Evolutionary conservation across 352 stramenopile species (phyloP), one percentile per base, ranked within the genome.

Genomic region (Stramenopiles sp.): DNA sequence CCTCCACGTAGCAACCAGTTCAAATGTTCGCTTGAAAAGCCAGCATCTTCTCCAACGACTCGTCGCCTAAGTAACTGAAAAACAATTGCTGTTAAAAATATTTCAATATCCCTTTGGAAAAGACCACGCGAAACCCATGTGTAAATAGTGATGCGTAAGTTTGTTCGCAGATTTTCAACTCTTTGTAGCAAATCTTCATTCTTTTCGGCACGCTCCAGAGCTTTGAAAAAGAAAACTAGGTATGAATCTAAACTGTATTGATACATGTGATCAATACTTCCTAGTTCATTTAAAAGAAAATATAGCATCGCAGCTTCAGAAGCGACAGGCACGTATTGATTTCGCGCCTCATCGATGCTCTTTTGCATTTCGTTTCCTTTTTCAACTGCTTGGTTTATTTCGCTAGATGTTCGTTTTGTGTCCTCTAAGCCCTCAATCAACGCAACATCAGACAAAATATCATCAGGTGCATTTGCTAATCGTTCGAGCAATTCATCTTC

Each of bases 231-330:
- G 71, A 93, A 94, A 1, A 89, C 91, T 86, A 93, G 91, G 82
- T 92, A 94, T 4, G 88, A 91, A 81, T 95, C 92, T 32, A 97
- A 89, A 29, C 90, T 95, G 85, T 96, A 97, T 31, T 94, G 91
- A 82, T 97, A 96, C 92, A 96, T 96, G 86, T 94, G 91, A 82
- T 94, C 93, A 4, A 96, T 87, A 80, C 92, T 91, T 85, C 86
- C 91, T 0, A 97, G 86, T 80, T 94, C 88, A 7, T 91, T 84
- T 85, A 97, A 91, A 75, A 95, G 86, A 84, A 97, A 97, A 80
- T 97, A 97, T 75, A 97, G 85, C 88, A 95, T 92, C 29, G 89
- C 92, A 1, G 90, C 92, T 85, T 97, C 92, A 7, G 86, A 89
- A 0, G 91, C 92, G 7, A 96, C 91, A 0, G 91, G 88, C 0